These are phyloP conservation scores for Trichoderma harzianum DNA, from an alignment of 2,329 filamentous ascomycete genomes.

Conservation along the genomic window DNA sequence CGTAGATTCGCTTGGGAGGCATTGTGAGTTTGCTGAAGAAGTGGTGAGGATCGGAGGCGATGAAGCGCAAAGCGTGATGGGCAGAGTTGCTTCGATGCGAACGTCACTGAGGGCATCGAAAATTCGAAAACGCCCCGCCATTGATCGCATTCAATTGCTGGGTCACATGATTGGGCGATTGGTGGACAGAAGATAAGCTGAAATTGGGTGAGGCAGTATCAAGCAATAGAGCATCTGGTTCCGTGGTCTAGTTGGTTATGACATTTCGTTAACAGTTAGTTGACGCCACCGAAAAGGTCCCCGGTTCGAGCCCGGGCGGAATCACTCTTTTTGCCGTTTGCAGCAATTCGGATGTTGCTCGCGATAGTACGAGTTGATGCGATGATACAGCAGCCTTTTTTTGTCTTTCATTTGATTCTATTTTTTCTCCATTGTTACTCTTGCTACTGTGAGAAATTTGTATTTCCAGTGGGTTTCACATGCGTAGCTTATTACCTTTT, in stretches of 20 bases:
- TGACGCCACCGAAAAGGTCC: constrained; percentile 21
- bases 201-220: not conserved
- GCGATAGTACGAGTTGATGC: not conserved
- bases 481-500: not conserved
- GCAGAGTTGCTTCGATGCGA: constrained; percentile 5
- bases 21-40: constrained; percentile 41
- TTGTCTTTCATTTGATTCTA: not conserved
- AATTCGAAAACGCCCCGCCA: constrained; percentile 28
- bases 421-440: not conserved
- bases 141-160: constrained; percentile 16
- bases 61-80: not conserved
- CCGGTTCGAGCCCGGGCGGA: constrained; percentile 22
- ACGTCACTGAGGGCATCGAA: constrained; percentile 20
- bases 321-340: constrained; percentile 17
- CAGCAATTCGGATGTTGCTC: not conserved
- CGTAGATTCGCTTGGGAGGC: constrained; percentile 60
- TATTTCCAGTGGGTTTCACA: not conserved
- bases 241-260: constrained; percentile 22
- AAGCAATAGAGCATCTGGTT: constrained; percentile 5
- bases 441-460: not conserved
- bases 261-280: constrained; percentile 21
- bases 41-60: not conserved
- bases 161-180: constrained; percentile 27
- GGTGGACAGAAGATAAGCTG: not conserved
- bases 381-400: too few relatives aligned